These are phyloP conservation scores for Cladophialophora psammophila DNA, from an alignment of 2,329 filamentous ascomycete genomes.

Conservation along the genomic window DNA sequence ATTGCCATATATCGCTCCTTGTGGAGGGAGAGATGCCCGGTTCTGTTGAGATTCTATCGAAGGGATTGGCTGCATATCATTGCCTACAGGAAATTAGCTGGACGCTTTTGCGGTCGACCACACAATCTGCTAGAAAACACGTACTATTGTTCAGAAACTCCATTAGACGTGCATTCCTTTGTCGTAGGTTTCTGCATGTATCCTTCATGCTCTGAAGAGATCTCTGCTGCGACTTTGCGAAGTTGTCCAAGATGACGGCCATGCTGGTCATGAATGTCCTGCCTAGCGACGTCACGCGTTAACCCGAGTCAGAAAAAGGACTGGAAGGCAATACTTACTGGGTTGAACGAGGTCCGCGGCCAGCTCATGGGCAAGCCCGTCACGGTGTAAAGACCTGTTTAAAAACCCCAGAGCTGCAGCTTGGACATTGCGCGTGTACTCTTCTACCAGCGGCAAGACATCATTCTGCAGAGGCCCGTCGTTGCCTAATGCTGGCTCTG, in stretches of 20 bases:
- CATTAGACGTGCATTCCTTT: slow-evolving; percentile 30
- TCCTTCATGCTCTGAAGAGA: slow-evolving; percentile 33
- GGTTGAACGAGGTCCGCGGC: slow-evolving; percentile 27
- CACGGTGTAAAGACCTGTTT: slow-evolving; percentile 13
- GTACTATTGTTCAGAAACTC: slow-evolving; percentile 24
- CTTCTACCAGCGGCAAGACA: slow-evolving; percentile 31
- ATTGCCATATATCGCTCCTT: slow-evolving; percentile 16
- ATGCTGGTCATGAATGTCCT: slow-evolving; percentile 28
- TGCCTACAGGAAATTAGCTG: slow-evolving; percentile 11
- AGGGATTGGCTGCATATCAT: slow-evolving; percentile 6
- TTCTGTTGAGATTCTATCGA: slow-evolving; percentile 11
- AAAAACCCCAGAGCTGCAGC: slow-evolving; percentile 13
- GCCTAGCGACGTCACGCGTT: slow-evolving; percentile 15
- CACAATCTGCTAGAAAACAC: background rate
- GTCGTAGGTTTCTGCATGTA: slow-evolving; percentile 27
- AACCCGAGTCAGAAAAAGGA: background rate
- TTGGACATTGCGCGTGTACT: slow-evolving; percentile 29
- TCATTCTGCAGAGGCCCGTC: slow-evolving; percentile 30
- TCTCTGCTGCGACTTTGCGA: slow-evolving; percentile 31
- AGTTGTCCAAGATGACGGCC: slow-evolving; percentile 31
- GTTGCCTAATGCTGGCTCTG: slow-evolving; percentile 7
- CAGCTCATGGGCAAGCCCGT: slow-evolving; percentile 7
- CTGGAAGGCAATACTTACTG: slow-evolving; percentile 12
- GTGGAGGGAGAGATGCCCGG: slow-evolving; percentile 19
- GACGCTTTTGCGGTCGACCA: background rate